Percentiles rank a stretch among this genome's conserved stretches.
Conservation (phyloP, 2,329 filamentous ascomycete genomes). For the Boeremia lycopersici region DNA sequence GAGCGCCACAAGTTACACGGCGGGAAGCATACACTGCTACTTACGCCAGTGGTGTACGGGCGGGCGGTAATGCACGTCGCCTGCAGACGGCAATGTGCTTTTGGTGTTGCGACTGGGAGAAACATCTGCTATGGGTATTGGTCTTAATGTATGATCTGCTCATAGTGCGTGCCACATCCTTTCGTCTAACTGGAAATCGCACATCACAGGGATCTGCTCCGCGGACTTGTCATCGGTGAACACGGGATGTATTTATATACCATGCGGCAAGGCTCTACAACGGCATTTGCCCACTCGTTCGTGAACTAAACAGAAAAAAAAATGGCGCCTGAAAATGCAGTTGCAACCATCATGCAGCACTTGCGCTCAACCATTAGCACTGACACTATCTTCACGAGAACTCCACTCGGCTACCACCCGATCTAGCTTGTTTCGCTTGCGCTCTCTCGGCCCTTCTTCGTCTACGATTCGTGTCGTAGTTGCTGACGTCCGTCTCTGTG, state of each 20-base stretch:
- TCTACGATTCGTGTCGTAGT: conserved; percentile 48
- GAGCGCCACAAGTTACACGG: conserved; percentile 23
- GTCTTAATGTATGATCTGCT: conserved; percentile 2
- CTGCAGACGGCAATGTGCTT: neutral
- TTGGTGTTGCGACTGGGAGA: conserved; percentile 19
- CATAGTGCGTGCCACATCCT: conserved; percentile 19
- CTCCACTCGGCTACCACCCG: conserved; percentile 48
- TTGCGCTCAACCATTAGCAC: neutral
- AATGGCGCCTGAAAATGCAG: conserved; percentile 20
- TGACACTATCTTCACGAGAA: conserved; percentile 40
- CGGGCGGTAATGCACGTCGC: neutral
- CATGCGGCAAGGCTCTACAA: conserved; percentile 7
- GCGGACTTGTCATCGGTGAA: conserved; percentile 19
- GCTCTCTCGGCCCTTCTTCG: conserved; percentile 48
- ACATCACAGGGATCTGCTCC: conserved; percentile 21
- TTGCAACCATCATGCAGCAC: neutral
- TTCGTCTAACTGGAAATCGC: conserved; percentile 18
- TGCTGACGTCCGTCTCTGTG: conserved; percentile 48
- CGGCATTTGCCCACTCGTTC: neutral
- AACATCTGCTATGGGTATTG: conserved; percentile 7
- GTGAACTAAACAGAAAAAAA: neutral
- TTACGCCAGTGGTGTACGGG: neutral
- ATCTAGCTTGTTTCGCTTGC: conserved; percentile 44
- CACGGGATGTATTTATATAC: conserved; percentile 12
- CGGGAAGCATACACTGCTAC: neutral